Conservation (phyloP, 1,284 basidiomycete genomes). For the Ganoderma resinaceum region DNA sequence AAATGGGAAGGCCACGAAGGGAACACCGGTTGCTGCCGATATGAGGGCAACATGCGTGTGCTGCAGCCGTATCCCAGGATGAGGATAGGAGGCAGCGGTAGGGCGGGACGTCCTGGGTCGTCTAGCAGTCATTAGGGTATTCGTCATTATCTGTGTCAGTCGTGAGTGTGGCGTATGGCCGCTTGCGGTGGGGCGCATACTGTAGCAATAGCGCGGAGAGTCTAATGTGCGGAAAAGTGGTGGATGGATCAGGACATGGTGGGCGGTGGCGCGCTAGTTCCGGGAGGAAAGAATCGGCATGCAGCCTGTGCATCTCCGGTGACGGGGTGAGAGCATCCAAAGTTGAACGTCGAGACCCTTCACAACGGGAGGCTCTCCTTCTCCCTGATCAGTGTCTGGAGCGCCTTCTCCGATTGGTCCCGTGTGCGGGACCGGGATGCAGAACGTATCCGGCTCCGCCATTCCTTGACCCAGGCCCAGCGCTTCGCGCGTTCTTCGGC, state of each 20-base stretch:
- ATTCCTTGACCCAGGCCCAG: conserved; percentile 69
- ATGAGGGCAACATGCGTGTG: neutral
- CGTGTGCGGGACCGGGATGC: conserved; percentile 50
- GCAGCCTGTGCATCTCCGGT: neutral
- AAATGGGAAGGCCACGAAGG: neutral
- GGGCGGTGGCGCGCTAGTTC: neutral
- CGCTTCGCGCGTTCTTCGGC: conserved; percentile 49
- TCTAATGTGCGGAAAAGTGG: conserved; percentile 26
- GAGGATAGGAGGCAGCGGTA: neutral
- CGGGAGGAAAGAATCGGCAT: conserved; percentile 1
- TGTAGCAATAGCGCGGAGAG: conserved; percentile 12
- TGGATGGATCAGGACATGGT: neutral
- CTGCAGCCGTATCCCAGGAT: neutral
- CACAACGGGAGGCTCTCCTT: conserved; percentile 40
- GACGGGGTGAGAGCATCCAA: neutral
- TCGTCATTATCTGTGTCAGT: conserved; percentile 23
- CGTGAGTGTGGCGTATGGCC: conserved; percentile 16
- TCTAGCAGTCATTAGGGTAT: conserved; percentile 29
- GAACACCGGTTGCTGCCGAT: neutral
- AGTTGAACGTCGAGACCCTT: conserved; percentile 9
- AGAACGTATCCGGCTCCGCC: conserved; percentile 56
- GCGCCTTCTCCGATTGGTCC: conserved; percentile 32
- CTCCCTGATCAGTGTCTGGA: conserved; percentile 39
- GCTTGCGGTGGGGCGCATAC: conserved; percentile 11
- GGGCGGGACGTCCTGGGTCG: conserved; percentile 5